Conservation (phyloP, 2,329 filamentous ascomycete species). For the Scorias spongiosa region DNA sequence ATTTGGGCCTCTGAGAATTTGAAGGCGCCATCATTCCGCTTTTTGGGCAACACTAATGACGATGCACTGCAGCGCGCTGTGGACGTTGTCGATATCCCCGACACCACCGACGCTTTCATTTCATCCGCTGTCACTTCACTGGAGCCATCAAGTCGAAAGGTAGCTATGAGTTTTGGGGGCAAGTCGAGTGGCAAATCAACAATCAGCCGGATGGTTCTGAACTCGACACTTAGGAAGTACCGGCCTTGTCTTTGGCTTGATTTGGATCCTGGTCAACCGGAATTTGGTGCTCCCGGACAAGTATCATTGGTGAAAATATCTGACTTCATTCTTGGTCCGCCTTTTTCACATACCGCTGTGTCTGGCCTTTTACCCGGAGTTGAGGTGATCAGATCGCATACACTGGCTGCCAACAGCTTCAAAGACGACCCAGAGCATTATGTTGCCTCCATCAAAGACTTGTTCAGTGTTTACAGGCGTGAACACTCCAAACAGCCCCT, state of each 20-base stretch:
- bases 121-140: slow-evolving; percentile 30
- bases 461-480: slow-evolving; percentile 40
- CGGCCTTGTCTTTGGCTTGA: slow-evolving; percentile 44
- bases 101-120: slow-evolving; percentile 12
- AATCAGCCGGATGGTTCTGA: slow-evolving; percentile 50
- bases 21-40: slow-evolving; percentile 17
- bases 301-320: slow-evolving; percentile 50
- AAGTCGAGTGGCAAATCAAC: slow-evolving; percentile 66
- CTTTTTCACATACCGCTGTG: slow-evolving; percentile 46
- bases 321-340: slow-evolving; percentile 47
- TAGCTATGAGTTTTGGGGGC: slow-evolving; percentile 49
- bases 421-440: slow-evolving; percentile 54
- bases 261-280: slow-evolving; percentile 62
- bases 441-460: slow-evolving; percentile 45
- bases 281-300: slow-evolving; percentile 55
- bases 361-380: slow-evolving; percentile 1
- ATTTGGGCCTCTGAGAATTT: slow-evolving; percentile 44
- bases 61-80: slow-evolving; percentile 13
- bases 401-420: slow-evolving; percentile 49
- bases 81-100: slow-evolving; percentile 14
- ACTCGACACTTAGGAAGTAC: slow-evolving; percentile 40
- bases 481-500: slow-evolving; percentile 37
- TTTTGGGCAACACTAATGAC: slow-evolving; percentile 15
- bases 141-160: slow-evolving; percentile 21
- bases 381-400: slow-evolving; percentile 44